Base-by-base conservation (phyloP, 768 basidiomycete genomes). In the Trametes meyenii region DNA sequence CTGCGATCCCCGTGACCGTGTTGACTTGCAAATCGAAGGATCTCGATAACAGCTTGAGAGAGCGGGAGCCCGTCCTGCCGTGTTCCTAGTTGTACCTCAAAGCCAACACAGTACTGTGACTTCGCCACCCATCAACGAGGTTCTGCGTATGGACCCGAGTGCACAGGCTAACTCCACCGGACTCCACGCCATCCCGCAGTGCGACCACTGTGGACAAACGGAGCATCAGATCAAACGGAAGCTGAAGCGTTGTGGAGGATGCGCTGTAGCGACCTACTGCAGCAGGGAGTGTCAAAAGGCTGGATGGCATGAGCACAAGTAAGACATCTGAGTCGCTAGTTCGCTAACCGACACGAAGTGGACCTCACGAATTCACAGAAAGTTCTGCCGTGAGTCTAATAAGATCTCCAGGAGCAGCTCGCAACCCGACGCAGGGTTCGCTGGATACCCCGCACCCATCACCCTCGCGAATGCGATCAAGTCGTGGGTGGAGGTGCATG, bases 381-480 rank as follows among this genome's bases (percentile, higher is more conserved):
- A 62, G 50, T 6, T 56, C 19, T 2, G 45, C 45, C 64, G 57
- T 54, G 17, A 44, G 12, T n/a, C 54, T 26, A 14, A 16, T 29
- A 2, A 19, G 3, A 0, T 57, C 53, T 8, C 29, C 8, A 3
- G 29, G 29, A 33, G 29, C 29, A 33, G 29, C 29, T 33, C 29
- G 29, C 29, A 8, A 8, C 29, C 29, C 3, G 29, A 33, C 29
- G 29, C 29, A 33, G 29, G 29, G 29, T 52, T 40, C 14, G 36
- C 38, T 2, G 50, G 50, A 38, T 52, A 39, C 23, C 50, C 50
- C 5, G 36, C 50, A 12, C 42, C 50, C 12, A 29, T 52, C 16
- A 10, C 14, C 10, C 29, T 59, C 6, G 39, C 50, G 11, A 35
- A 52, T 16, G 43, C 58, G 4, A 51, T 59, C 50, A 52, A 44